Evolutionary conservation across 495 filamentous ascomycete species (phyloP), one percentile per base, ranked within the genome.

Genomic region (Astrocystis sublimbata): DNA sequence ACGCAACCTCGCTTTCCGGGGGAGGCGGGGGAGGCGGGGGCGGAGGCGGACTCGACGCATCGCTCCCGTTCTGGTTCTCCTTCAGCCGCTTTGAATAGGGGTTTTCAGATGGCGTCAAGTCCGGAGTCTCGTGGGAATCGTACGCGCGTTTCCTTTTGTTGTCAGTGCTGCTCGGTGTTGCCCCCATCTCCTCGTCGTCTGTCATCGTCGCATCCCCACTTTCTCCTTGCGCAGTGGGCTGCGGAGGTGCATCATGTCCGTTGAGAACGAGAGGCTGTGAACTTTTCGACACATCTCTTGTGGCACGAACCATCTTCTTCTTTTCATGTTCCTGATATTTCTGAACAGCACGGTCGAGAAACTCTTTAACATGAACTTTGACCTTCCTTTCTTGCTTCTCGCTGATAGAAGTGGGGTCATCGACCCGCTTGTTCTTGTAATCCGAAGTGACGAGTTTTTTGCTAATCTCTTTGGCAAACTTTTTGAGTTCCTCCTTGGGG

Each of bases 391-490:
- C 86, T 67, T 93, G 90, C 65, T 89, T 91, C 30, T 86, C 76
- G n/a, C 83, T 82, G 65, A 97, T 88, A 50, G 83, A 81, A n/a
- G 85, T 91, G 4, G 92, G 93, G 66, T 97, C 89, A 21, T 87
- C 80, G 9, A 97, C 92, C 3, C 90, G 87, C 41, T 85, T 83
- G 66, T 93, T 85, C 73, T 96, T 96, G 78, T 89, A 97, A 69
- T 97, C 92, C 0, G 90, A 91, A 26, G 88, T 85, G 30, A 96
- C 92, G 28, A 97, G 80, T 70, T 92, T 96, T 73, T 93, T 96
- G 59, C 87, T 85, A 17, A 92, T 85, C 73, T 96, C 91, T 73
- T 93, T 94, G 4, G 87, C 89, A 64, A 92, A 89, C 51, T 89
- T 86, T 75, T 97, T 97, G 6, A 97, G 70, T 65, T 96, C 89